phyloP scores from a whole-genome alignment of 176 grass and related monocot genomes.

The Alloteropsis semialata region DNA sequence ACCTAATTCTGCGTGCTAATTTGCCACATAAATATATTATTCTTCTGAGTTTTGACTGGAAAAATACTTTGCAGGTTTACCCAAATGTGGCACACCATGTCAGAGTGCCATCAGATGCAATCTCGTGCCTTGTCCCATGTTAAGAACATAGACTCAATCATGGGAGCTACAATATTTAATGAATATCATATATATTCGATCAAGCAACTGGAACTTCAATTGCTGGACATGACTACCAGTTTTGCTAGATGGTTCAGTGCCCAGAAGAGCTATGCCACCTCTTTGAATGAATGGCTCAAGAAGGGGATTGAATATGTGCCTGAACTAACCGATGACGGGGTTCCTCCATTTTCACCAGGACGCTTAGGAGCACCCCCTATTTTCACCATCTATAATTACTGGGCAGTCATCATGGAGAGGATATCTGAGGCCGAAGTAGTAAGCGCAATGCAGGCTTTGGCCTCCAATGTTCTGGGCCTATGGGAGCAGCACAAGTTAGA shows the following conservation, averaged over 20 bases:
- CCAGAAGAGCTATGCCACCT: constrained; percentile 51
- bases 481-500: constrained; percentile 55
- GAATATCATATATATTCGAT: constrained; percentile 49
- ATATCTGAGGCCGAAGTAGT: constrained; percentile 43
- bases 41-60: neutral
- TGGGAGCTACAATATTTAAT: constrained; percentile 30
- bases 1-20: neutral
- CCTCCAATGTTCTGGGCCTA: constrained; percentile 37
- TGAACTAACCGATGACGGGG: constrained; percentile 67
- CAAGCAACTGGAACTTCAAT: constrained; percentile 48
- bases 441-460: constrained; percentile 38
- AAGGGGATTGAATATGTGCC: constrained; percentile 59
- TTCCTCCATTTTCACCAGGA: constrained; percentile 62
- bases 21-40: neutral
- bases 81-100: constrained; percentile 74
- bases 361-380: constrained; percentile 66
- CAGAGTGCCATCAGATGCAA: constrained; percentile 72
- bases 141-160: constrained; percentile 34
- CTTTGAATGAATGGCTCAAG: constrained; percentile 71
- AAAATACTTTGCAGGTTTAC: constrained; percentile 54
- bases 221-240: constrained; percentile 42
- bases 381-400: constrained; percentile 63
- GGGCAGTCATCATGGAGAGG: constrained; percentile 41
- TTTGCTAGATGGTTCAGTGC: constrained; percentile 60
- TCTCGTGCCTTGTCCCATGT: constrained; percentile 51